Conservation (phyloP, 768 basidiomycete species). For the Tephrocybe rancida region DNA sequence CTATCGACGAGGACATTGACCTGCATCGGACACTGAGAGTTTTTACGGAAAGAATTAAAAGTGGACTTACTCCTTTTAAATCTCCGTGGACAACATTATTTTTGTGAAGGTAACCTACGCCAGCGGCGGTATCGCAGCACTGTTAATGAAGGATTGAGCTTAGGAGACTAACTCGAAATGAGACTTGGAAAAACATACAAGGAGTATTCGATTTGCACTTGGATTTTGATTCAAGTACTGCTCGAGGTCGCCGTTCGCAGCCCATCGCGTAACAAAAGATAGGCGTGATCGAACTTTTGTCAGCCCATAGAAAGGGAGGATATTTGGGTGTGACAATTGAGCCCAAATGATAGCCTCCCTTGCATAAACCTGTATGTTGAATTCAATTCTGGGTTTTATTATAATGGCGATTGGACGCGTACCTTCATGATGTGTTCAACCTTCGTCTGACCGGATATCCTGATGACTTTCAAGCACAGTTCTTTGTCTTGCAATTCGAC, state of each 20-base stretch:
- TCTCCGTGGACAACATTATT: conserved; percentile 32
- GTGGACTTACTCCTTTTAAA: conserved; percentile 29
- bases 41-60: background rate
- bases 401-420: too few relatives aligned
- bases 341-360: conserved; percentile 25
- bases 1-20: conserved; percentile 20
- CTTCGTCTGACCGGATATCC: background rate
- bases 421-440: conserved; percentile 11
- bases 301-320: conserved; percentile 32
- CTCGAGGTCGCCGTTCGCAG: conserved; percentile 25
- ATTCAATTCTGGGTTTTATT: background rate
- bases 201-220: conserved; percentile 21
- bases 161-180: too few relatives aligned
- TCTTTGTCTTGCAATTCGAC: background rate
- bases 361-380: conserved; percentile 13
- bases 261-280: conserved; percentile 35
- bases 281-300: conserved; percentile 21
- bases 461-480: conserved; percentile 11
- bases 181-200: conserved; percentile 32
- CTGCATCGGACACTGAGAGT: conserved; percentile 8
- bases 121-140: conserved; percentile 25
- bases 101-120: conserved; percentile 28
- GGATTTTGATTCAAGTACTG: conserved; percentile 28
- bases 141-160: too few relatives aligned
- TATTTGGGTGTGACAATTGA: conserved; percentile 31